Evolutionary conservation across 129 eudicot species (phyloP), one percentile per base, ranked within the genome.

Genomic region (Sambucus nigra): DNA sequence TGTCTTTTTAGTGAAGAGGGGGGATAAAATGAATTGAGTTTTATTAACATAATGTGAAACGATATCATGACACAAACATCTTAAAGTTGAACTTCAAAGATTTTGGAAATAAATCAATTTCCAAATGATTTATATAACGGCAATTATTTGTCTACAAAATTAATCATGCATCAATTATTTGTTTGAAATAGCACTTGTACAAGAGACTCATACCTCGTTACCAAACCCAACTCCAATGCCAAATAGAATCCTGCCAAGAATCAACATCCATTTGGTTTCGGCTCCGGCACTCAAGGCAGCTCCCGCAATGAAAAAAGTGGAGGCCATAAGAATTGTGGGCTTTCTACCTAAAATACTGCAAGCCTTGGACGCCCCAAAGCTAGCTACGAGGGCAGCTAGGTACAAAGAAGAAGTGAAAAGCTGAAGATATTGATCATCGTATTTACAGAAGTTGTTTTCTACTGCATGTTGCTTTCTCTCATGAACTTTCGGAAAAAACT

Each of bases 181-280:
- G 35, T 29, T 29, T 29, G 35, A 3, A 3, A 8, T 29, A 29
- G 35, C 8, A 8, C 8, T 4, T 4, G 35, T 3, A 29, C 23
- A 20, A 49, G 0, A 14, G 11, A 12, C 23, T 10, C 60, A 14
- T 23, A 40, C 62, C 54, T 46, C 65, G 12, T 59, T 59, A 7
- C 65, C 53, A 15, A 59, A 59, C 3, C 65, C 54, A 25, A 46
- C 65, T 10, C 65, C 65, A 59, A 59, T 27, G 42, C 54, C 65
- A 18, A 59, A 59, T 16, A 59, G 44, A 44, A 59, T 27, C 19
- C 53, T 25, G 16, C 54, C 65, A 26, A 42, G 4, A 41, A 59
- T 44, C 13, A 41, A 16, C 14, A 57, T 41, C 62, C 51, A 57
- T 40, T 38, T 57, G 5, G 1, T 0, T 16, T 41, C 38, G 17